A percentile compares a stretch with the other conserved stretches of the same genome.
These are phyloP conservation scores for Podaxis rugospora DNA, from an alignment of 768 basidiomycete species.

Conservation along the genomic window DNA sequence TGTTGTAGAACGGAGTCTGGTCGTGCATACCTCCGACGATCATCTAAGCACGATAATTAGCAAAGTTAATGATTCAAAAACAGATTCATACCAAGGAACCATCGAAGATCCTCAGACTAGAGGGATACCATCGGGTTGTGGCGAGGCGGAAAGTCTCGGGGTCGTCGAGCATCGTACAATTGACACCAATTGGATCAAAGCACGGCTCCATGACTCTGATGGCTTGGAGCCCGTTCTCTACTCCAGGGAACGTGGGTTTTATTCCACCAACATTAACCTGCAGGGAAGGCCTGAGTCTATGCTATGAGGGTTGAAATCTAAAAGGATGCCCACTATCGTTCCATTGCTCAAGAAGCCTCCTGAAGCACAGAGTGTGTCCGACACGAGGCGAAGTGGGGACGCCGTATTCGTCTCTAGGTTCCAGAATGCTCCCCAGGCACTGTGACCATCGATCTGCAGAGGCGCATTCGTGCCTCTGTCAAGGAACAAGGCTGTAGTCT, in stretches of 20 bases:
- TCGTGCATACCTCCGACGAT: conserved; percentile 25
- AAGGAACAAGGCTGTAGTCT: conserved; percentile 24
- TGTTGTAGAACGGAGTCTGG: conserved; percentile 56
- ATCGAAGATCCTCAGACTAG: conserved; percentile 29
- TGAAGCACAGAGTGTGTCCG: conserved; percentile 39
- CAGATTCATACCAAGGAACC: conserved; percentile 28
- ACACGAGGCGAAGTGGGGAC: conserved; percentile 27
- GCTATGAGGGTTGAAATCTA: conserved; percentile 1
- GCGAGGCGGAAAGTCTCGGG: conserved; percentile 28
- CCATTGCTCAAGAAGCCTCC: conserved; percentile 38
- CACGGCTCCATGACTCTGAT: conserved; percentile 37
- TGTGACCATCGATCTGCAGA: conserved; percentile 33
- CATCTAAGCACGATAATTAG: conserved; percentile 13
- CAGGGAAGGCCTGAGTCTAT: background rate
- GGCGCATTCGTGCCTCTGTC: conserved; percentile 32
- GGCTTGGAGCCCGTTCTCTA: conserved; percentile 29
- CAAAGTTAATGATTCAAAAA: background rate
- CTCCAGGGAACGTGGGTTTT: conserved; percentile 21
- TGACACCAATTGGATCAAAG: conserved; percentile 21
- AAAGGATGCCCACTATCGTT: conserved; percentile 25
- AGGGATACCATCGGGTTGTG: conserved; percentile 37
- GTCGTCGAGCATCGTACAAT: conserved; percentile 33
- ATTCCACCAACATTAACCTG: conserved; percentile 29
- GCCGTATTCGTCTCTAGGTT: conserved; percentile 35
- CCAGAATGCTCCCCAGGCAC: conserved; percentile 44